Conservation (phyloP, 345 rosid genomes). For the Barbarea vulgaris region DNA sequence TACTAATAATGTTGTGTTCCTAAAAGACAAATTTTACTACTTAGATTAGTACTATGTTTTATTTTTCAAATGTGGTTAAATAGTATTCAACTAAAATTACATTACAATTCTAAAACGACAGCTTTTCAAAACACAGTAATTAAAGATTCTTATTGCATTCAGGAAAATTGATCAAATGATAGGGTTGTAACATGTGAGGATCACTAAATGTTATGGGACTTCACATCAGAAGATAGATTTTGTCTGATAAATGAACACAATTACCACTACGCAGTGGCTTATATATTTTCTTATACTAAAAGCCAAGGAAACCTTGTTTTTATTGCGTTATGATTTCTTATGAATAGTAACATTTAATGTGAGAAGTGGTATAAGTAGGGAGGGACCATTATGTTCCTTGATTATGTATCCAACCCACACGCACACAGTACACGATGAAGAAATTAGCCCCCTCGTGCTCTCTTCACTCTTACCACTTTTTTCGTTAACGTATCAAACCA, state of each 20-base stretch:
- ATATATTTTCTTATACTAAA: neutral
- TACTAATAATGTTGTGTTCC: too few relatives aligned
- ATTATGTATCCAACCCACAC: constrained; percentile 6
- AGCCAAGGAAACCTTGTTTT: constrained; percentile 16
- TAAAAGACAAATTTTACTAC: too few relatives aligned
- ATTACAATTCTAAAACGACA: too few relatives aligned
- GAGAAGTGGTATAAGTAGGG: constrained; percentile 2
- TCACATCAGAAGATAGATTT: constrained; percentile 14
- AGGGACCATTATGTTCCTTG: constrained; percentile 29
- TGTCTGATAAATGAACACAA: neutral
- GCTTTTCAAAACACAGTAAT: too few relatives aligned
- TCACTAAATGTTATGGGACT: constrained; percentile 15
- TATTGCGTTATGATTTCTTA: constrained; percentile 6
- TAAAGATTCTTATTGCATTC: neutral
- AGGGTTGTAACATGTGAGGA: neutral
- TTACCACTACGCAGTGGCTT: constrained; percentile 14
- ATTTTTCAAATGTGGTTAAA: too few relatives aligned
- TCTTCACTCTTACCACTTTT: neutral
- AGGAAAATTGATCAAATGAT: neutral
- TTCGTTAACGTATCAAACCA: neutral
- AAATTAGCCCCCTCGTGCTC: constrained; percentile 12
- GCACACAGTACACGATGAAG: constrained; percentile 7
- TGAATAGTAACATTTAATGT: constrained; percentile 11
- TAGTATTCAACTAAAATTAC: too few relatives aligned
- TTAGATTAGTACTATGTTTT: too few relatives aligned